Evolutionary conservation across 2,329 filamentous ascomycete genomes (phyloP).

Genomic region (Plectosphaerella cucumerina): DNA sequence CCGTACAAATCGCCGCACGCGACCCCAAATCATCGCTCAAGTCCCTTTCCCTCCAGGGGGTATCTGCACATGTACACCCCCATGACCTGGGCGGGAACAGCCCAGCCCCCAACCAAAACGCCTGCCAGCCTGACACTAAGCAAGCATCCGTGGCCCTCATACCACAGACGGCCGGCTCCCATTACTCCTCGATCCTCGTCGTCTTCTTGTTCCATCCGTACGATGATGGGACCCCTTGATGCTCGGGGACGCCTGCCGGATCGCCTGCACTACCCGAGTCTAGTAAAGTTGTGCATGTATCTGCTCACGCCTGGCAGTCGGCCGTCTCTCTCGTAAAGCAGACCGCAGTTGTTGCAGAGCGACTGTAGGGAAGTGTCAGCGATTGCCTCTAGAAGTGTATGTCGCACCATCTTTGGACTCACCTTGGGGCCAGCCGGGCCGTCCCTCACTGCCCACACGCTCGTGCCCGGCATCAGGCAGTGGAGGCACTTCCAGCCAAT

Average conservation of each 20-base stretch:
- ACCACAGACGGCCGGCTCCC: too few relatives aligned
- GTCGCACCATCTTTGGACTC: slow-evolving; percentile 30
- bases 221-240: too few relatives aligned
- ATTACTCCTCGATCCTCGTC: too few relatives aligned
- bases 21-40: too few relatives aligned
- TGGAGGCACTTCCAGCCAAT: slow-evolving; percentile 83
- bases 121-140: not conserved
- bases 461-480: slow-evolving; percentile 81
- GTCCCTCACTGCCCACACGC: slow-evolving; percentile 93
- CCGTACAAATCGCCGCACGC: too few relatives aligned
- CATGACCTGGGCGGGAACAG: not conserved
- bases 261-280: too few relatives aligned
- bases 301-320: slow-evolving; percentile 70
- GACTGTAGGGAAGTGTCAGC: slow-evolving; percentile 44
- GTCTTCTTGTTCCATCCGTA: too few relatives aligned
- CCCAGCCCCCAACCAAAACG: not conserved
- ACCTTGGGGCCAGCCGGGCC: slow-evolving; percentile 81
- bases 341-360: slow-evolving; percentile 89
- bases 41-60: too few relatives aligned
- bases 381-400: not conserved
- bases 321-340: slow-evolving; percentile 82
- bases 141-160: too few relatives aligned
- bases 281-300: slow-evolving; percentile 18
- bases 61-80: too few relatives aligned
- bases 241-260: too few relatives aligned